A percentile compares a stretch with the other conserved stretches of the same genome.
phyloP scores from a whole-genome alignment of 805 yeast genomes.

The Saccharomycopsis sp. region DNA sequence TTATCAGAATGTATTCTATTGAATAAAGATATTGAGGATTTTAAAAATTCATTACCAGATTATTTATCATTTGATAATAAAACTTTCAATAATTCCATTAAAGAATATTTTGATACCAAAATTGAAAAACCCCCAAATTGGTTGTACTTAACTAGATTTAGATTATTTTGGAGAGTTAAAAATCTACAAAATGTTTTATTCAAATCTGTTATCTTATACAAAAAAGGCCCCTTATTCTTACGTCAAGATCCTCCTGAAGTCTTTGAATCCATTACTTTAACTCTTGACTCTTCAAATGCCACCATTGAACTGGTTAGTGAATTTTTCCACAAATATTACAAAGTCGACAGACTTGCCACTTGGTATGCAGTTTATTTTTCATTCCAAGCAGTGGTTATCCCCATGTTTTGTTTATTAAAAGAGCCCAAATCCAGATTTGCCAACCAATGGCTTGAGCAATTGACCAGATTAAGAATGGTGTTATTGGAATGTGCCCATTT shows the following conservation, averaged over 20 bases:
- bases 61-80: constrained; percentile 35
- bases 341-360: constrained; percentile 25
- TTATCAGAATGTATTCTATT: constrained; percentile 40
- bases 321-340: constrained; percentile 1
- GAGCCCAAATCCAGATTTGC: constrained; percentile 39
- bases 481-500: background rate
- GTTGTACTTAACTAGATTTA: constrained; percentile 42
- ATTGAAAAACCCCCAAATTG: constrained; percentile 30
- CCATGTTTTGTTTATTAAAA: constrained; percentile 41
- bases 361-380: constrained; percentile 59
- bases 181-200: constrained; percentile 45
- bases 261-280: constrained; percentile 38
- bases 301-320: constrained; percentile 40
- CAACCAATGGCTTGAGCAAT: constrained; percentile 26
- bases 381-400: constrained; percentile 53
- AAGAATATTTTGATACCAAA: constrained; percentile 18
- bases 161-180: constrained; percentile 49
- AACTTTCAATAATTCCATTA: constrained; percentile 22
- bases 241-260: constrained; percentile 32
- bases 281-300: constrained; percentile 40
- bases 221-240: constrained; percentile 31
- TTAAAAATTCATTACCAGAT: constrained; percentile 33
- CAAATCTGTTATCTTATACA: constrained; percentile 48
- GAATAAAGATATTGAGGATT: constrained; percentile 32
- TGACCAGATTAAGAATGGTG: constrained; percentile 13